Conservation (phyloP, 2,329 filamentous ascomycete species). For the Rutstroemia sp. region DNA sequence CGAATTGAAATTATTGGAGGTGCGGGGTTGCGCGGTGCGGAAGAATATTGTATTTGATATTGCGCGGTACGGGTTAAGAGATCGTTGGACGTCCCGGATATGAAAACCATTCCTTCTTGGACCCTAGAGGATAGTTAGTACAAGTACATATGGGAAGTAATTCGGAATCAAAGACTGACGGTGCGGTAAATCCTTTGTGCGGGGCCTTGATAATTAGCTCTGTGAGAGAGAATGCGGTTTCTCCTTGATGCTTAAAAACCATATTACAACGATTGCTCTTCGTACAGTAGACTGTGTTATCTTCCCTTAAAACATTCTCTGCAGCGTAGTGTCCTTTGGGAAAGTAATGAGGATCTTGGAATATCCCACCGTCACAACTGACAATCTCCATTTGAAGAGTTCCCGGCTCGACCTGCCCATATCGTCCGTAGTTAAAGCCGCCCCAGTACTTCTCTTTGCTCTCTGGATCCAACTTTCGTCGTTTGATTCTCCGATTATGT, state of each 20-base stretch:
- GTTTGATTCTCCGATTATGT: slow-evolving; percentile 51
- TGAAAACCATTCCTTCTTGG: slow-evolving; percentile 85
- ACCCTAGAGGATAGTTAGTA: slow-evolving; percentile 46
- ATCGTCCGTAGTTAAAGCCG: slow-evolving; percentile 73
- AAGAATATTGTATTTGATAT: slow-evolving; percentile 63
- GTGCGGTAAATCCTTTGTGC: slow-evolving; percentile 70
- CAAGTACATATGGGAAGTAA: slow-evolving; percentile 4
- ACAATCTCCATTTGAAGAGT: slow-evolving; percentile 78
- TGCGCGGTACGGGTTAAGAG: slow-evolving; percentile 64
- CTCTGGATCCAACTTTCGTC: slow-evolving; percentile 64
- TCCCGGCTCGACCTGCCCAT: slow-evolving; percentile 80
- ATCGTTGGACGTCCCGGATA: slow-evolving; percentile 78
- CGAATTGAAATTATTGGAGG: slow-evolving; percentile 44
- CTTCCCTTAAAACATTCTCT: slow-evolving; percentile 77
- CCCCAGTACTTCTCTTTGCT: slow-evolving; percentile 39
- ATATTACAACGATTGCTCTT: slow-evolving; percentile 84
- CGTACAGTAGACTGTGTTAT: slow-evolving; percentile 83
- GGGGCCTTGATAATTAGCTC: slow-evolving; percentile 87
- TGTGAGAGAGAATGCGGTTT: slow-evolving; percentile 72
- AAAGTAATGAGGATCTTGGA: slow-evolving; percentile 45
- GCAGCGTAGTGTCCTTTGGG: slow-evolving; percentile 47
- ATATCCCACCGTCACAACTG: slow-evolving; percentile 79
- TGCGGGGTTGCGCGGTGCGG: slow-evolving; percentile 26
- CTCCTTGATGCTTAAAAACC: slow-evolving; percentile 72
- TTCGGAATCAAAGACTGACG: slow-evolving; percentile 49